Conservation (phyloP, 306 rosid species). For the Inga oerstediana region DNA sequence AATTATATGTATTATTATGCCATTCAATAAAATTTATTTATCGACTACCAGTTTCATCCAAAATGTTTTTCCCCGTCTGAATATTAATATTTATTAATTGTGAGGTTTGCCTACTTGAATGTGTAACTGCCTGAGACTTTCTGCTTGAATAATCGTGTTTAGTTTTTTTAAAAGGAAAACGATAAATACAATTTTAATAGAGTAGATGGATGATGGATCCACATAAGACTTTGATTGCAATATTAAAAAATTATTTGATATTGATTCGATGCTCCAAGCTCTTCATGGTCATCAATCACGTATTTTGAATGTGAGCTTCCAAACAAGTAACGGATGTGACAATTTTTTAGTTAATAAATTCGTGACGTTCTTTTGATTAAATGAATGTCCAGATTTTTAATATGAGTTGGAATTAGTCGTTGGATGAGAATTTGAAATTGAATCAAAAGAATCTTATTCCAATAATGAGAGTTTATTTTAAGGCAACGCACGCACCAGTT, state of each 20-base stretch:
- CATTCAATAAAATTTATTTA: not conserved
- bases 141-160: not conserved
- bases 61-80: not conserved
- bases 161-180: not conserved
- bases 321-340: not conserved
- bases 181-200: not conserved
- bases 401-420: not conserved
- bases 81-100: too few species aligned
- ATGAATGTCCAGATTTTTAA: not conserved
- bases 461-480: not conserved
- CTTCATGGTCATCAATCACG: not conserved
- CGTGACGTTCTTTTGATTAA: not conserved
- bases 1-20: not conserved
- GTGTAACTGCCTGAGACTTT: not conserved
- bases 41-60: not conserved
- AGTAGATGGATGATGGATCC: not conserved
- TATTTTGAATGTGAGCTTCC: not conserved
- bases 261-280: not conserved
- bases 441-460: not conserved
- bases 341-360: not conserved
- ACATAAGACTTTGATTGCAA: not conserved
- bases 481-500: not conserved
- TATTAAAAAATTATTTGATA: not conserved
- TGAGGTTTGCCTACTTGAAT: not conserved
- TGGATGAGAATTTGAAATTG: not conserved